Base-by-base conservation (phyloP, 306 rosid genomes). In the Vigna angularis region DNA sequence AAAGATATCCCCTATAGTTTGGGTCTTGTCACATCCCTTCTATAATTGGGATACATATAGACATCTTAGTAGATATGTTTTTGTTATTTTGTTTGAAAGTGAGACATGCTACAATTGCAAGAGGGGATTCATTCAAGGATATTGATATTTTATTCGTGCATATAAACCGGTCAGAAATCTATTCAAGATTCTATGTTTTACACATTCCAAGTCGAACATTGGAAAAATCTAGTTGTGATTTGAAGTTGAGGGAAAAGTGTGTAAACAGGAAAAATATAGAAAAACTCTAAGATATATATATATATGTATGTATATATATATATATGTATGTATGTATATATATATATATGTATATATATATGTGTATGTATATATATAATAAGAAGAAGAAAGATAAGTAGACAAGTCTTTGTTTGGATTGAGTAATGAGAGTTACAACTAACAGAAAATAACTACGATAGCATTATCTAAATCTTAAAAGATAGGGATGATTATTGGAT, bases 21-120 rank as follows among this genome's bases (percentile, higher is more conserved):
- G 24, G 74, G 56, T 34, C 55, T 66, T 22, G 44, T 26, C 74
- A 56, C 50, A 17, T 30, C 22, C n/a, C 42, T 66, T 49, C 70
- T 59, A 67, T n/a, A 67, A 78, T 53, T 65, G 44, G 74, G 45
- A 50, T 66, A 59, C 36, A 58, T 1, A 17, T 56, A 14, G 47
- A 47, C 9, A 17, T 34, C 9, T 32, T 30, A 61, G 22, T 59
- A 28, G 5, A 28, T 59, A 30, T 3, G 11, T 6, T 22, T 32
- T 58, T 48, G 50, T 61, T 66, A 28, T 42, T n/a, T 8, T 24
- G 40, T 34, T 26, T 42, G 47, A 66, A 45, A 53, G 36, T 57
- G 6, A 26, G 75, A 58, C 50, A 32, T 58, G 51, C 74, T 51
- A 58, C 32, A 20, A 10, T 24, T 40, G 66, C 66, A 9, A 65